Conservation (phyloP, 306 rosid species). For the Fragaria iinumae region DNA sequence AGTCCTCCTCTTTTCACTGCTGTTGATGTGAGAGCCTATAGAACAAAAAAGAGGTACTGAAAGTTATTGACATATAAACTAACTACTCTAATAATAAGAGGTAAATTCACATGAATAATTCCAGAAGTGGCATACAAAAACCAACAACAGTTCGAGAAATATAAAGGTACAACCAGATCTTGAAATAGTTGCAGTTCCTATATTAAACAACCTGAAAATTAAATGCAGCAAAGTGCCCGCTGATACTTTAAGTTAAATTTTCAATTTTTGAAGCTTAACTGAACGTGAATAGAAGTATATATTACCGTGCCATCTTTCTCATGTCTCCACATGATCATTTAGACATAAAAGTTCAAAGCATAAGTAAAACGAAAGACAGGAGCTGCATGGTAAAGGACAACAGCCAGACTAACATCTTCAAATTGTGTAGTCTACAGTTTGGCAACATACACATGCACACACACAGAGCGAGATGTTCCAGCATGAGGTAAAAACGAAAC, state of each 20-base stretch:
- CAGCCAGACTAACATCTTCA: not conserved
- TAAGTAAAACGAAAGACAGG: not conserved
- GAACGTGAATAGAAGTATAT: not conserved
- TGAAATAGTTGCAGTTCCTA: not conserved
- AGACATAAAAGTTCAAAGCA: not conserved
- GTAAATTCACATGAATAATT: not conserved
- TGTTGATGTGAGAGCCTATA: constrained; percentile 85
- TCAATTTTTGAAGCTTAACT: not conserved
- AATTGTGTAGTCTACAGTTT: not conserved
- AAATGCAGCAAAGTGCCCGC: too few relatives aligned
- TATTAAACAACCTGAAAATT: not conserved
- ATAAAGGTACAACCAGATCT: not conserved
- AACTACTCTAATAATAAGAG: not conserved
- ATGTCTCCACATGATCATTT: not conserved
- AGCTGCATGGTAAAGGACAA: not conserved
- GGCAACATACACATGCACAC: not conserved
- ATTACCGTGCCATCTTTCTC: not conserved
- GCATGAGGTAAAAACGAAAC: not conserved
- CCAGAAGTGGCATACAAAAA: constrained; percentile 5
- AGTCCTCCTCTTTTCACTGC: constrained; percentile 89
- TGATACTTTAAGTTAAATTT: too few relatives aligned
- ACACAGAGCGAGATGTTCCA: not conserved
- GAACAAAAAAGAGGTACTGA: not conserved
- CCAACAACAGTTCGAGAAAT: not conserved
- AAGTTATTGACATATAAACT: not conserved